Conservation (phyloP, 1,284 basidiomycete genomes). For the Volvariella volvacea region DNA sequence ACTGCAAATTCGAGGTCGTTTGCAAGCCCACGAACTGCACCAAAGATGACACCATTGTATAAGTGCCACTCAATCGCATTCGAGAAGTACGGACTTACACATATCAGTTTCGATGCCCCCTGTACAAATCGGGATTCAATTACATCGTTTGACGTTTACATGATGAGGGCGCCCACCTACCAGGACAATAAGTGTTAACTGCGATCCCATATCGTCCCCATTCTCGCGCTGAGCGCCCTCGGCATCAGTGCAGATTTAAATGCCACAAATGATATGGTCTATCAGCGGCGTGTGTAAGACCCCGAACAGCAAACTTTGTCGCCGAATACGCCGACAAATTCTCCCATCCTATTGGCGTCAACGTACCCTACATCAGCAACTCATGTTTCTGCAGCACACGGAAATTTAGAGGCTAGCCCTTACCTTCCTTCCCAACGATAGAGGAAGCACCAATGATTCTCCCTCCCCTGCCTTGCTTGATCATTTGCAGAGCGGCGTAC, state of each 20-base stretch:
- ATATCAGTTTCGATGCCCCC: not conserved
- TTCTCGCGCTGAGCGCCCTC: conserved; percentile 17
- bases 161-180: too few species aligned
- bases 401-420: not conserved
- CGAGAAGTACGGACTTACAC: not conserved
- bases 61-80: not conserved
- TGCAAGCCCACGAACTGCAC: too few species aligned
- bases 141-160: conserved; percentile 26
- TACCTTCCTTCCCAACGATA: conserved; percentile 11
- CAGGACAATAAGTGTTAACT: conserved; percentile 24
- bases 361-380: conserved; percentile 11
- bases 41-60: too few species aligned
- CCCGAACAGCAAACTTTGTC: conserved; percentile 19
- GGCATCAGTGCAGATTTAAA: not conserved
- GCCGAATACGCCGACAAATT: conserved; percentile 12
- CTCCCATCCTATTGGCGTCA: conserved; percentile 20
- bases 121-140: not conserved
- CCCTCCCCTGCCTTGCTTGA: conserved; percentile 25
- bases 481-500: conserved; percentile 24
- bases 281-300: conserved; percentile 19
- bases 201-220: conserved; percentile 21
- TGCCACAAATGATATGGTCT: conserved; percentile 4
- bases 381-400: too few species aligned
- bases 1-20: too few species aligned
- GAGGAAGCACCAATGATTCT: conserved; percentile 23